Conservation (phyloP, 305 asterid species). For the Fraxinus platypoda region DNA sequence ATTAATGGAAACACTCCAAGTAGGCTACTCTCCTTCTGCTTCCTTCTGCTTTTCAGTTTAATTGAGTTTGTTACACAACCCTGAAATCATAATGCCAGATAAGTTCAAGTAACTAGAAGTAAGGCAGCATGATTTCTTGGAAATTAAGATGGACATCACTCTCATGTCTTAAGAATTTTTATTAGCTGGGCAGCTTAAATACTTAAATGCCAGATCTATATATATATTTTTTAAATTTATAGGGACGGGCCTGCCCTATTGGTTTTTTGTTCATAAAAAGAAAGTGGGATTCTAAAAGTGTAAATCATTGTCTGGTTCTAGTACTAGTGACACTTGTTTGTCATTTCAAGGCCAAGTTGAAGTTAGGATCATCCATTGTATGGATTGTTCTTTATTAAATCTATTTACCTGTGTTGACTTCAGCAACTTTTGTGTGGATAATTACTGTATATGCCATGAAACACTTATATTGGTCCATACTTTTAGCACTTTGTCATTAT, state of each 20-base stretch:
- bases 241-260: neutral
- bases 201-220: conserved; percentile 3
- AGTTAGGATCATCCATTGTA: neutral
- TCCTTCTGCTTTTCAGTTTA: conserved; percentile 8
- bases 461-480: neutral
- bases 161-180: neutral
- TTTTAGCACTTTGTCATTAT: neutral
- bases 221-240: neutral
- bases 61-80: neutral
- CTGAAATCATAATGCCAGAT: neutral
- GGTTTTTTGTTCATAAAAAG: neutral
- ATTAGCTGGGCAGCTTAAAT: neutral
- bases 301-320: neutral
- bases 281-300: conserved; percentile 11
- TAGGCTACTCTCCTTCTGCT: neutral
- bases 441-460: neutral
- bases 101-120: conserved; percentile 3
- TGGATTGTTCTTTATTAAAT: neutral
- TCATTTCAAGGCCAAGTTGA: neutral
- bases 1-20: neutral
- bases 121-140: neutral
- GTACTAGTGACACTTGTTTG: neutral
- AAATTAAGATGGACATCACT: neutral
- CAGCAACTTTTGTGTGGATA: neutral
- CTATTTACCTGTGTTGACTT: neutral